Evolutionary conservation across 192 early-diverging fungal genomes (phyloP).

Genomic region (Podila epicladia): DNA sequence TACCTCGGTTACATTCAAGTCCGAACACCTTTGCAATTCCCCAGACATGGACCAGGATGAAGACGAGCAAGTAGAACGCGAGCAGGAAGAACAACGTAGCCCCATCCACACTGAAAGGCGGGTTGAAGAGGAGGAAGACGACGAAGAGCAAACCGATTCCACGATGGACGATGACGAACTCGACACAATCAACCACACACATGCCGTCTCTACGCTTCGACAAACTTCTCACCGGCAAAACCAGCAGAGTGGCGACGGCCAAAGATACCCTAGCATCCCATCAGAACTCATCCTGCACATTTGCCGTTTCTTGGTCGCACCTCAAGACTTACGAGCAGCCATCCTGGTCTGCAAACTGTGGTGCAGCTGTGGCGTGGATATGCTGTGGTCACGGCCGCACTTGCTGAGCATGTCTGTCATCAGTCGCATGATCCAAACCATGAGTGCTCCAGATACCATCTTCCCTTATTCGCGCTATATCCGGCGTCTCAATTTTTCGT

Average conservation of each 20-base stretch:
- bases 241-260: not conserved
- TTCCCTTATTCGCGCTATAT: conserved; percentile 63
- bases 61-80: conserved; percentile 11
- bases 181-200: not conserved
- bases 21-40: not conserved
- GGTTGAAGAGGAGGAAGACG: not conserved
- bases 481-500: conserved; percentile 67
- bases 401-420: conserved; percentile 22
- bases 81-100: not conserved
- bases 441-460: conserved; percentile 25
- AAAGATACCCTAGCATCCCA: conserved; percentile 36
- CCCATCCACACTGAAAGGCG: not conserved
- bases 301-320: conserved; percentile 51
- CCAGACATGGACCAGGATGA: not conserved
- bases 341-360: conserved; percentile 62
- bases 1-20: not conserved
- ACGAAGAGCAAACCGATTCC: not conserved
- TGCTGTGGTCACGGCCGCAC: conserved; percentile 63
- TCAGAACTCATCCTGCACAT: conserved; percentile 64
- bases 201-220: not conserved
- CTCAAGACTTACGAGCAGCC: conserved; percentile 56
- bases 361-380: conserved; percentile 63
- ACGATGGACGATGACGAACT: not conserved
- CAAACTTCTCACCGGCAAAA: not conserved
- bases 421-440: conserved; percentile 27